These are phyloP conservation scores for Claviceps lovelessii DNA, from an alignment of 2,329 filamentous ascomycete species.

Conservation along the genomic window DNA sequence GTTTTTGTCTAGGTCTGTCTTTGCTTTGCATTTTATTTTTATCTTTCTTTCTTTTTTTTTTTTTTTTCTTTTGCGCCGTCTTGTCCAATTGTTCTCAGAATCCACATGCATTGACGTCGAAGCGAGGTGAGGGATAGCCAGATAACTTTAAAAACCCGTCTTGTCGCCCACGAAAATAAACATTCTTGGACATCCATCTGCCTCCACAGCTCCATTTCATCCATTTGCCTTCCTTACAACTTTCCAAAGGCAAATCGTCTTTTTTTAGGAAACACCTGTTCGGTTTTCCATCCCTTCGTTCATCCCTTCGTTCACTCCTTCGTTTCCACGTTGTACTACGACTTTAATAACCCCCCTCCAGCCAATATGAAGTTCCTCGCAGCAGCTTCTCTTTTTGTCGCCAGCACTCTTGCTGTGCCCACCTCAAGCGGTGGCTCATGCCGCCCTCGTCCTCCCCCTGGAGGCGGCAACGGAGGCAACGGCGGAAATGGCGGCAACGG, in stretches of 20 bases:
- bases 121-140: not conserved
- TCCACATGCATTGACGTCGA: not conserved
- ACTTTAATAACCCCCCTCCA: not conserved
- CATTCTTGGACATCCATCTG: not conserved
- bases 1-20: not conserved
- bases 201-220: not conserved
- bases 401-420: conserved; percentile 8
- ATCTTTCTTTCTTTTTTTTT: not conserved
- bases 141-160: not conserved
- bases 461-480: not conserved
- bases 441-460: conserved; percentile 1
- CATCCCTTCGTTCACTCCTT: not conserved
- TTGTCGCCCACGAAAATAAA: not conserved
- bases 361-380: conserved; percentile 9
- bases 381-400: conserved; percentile 7
- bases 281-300: not conserved
- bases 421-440: conserved; percentile 1
- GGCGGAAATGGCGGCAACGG: not conserved
- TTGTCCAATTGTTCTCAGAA: not conserved
- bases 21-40: not conserved
- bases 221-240: not conserved
- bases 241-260: not conserved
- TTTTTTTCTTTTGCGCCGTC: not conserved
- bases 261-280: not conserved
- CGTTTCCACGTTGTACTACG: too few species aligned